Base-by-base conservation (phyloP, 1,284 basidiomycete species). In the Malassezia globosa region DNA sequence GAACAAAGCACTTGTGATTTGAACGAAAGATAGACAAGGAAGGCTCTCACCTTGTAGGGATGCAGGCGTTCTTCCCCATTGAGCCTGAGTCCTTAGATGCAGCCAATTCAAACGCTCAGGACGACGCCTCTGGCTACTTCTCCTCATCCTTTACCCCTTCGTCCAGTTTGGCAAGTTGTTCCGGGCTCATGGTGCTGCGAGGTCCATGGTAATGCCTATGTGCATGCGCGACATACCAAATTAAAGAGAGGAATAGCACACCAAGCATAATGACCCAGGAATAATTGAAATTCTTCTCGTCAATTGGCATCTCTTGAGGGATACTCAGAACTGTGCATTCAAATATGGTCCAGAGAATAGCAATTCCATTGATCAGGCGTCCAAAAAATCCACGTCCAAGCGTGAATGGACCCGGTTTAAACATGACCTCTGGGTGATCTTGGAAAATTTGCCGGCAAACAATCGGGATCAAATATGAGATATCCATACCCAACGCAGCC, bases 351-450 rank as follows among this genome's bases (percentile, higher is more conserved):
- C 75, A 76, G 22, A 72, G 39, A 37, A 86, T 80, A 58, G 84
- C 85, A 42, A 77, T 77, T 18, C 76, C 54, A 64, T 87, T 87
- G 58, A 78, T 77, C 13, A 76, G 63, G 74, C 77, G 78, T 3
- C 83, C 84, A 18, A 87, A 68, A 51, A 76, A 42, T 0, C 84
- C 85, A 44, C 80, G 75, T 19, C 86, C 86, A 76, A 88, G 81
- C 69, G 81, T 84, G 74, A 87, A 89, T 16, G 87, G 87, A n/a
- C 87, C 87, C 1, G 86, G 85, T 67, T 81, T 82, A 76, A 85
- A 88, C 50, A 58, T 50, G 29, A 89, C 76, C 42, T 89, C 87
- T 0, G 87, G 86, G 64, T 90, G 87, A 55, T 82, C 77, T 50
- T 78, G 76, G 72, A 79, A 87, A 48, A 83, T 73, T 48, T 85